A percentile compares a stretch with the other conserved stretches of the same genome.
These are phyloP conservation scores for Kockovaella imperatae DNA, from an alignment of 768 basidiomycete species.

Conservation along the genomic window DNA sequence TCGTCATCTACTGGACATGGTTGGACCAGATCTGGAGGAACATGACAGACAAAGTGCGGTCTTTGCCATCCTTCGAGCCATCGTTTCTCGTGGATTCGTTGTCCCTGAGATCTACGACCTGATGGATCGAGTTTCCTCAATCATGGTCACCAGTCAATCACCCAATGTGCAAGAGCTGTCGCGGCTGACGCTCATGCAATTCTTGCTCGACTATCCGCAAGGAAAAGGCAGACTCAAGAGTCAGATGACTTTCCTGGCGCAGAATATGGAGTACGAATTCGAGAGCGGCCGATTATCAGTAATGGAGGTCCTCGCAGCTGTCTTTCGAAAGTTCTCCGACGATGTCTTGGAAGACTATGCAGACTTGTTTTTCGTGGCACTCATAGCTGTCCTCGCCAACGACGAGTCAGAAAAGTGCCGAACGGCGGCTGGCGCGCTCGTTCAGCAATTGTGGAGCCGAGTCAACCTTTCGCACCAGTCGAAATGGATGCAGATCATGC, in stretches of 20 bases:
- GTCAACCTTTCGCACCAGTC: slow-evolving; percentile 57
- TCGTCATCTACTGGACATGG: slow-evolving; percentile 72
- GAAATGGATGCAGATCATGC: slow-evolving; percentile 61
- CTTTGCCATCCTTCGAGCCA: slow-evolving; percentile 80
- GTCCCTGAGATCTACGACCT: slow-evolving; percentile 95
- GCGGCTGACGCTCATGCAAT: slow-evolving; percentile 78
- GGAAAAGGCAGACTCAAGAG: slow-evolving; percentile 80
- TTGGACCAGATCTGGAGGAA: slow-evolving; percentile 86
- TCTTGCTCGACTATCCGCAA: slow-evolving; percentile 94
- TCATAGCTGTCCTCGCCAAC: slow-evolving; percentile 89
- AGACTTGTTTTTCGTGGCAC: slow-evolving; percentile 79
- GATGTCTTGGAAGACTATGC: slow-evolving; percentile 62
- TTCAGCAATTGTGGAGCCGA: slow-evolving; percentile 66
- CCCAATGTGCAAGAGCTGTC: slow-evolving; percentile 83
- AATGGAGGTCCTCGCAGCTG: slow-evolving; percentile 78
- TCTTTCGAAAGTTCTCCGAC: slow-evolving; percentile 74
- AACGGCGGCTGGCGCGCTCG: slow-evolving; percentile 74
- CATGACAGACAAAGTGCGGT: slow-evolving; percentile 72
- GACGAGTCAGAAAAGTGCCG: slow-evolving; percentile 85
- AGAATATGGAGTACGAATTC: slow-evolving; percentile 80
- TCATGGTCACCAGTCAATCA: slow-evolving; percentile 90
- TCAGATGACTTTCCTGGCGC: slow-evolving; percentile 83
- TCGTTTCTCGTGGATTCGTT: slow-evolving; percentile 82
- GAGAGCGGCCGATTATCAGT: slow-evolving; percentile 90
- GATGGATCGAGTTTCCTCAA: slow-evolving; percentile 84